Evolutionary conservation across 495 filamentous ascomycete genomes (phyloP), one percentile per base, ranked within the genome.

Genomic region (Hyaloscypha variabilis): DNA sequence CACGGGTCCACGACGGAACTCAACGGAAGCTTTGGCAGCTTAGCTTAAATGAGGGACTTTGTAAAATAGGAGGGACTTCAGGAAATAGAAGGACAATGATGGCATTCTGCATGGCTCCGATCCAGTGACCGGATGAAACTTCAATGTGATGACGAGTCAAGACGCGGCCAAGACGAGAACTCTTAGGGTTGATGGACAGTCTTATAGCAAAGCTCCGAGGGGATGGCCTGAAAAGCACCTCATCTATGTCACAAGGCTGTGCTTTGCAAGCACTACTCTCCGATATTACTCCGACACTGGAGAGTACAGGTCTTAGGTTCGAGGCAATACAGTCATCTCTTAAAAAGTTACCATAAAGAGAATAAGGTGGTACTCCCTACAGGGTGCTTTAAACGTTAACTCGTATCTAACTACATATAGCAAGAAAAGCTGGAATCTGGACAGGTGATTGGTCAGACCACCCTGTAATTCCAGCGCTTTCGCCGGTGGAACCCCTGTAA

Each of bases 11-110:
- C 25, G 50, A 46, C 29, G 30, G 31, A 46, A 23, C 25, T 65
- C n/a, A 21, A 46, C 6, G 39, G 39, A 46, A 46, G 39, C 39
- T 23, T 49, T 53, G 28, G 55, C 24, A 51, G 49, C 49, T 58
- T 28, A 51, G 49, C 49, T 58, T 28, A 31, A 26, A 49, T 57
- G 39, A 46, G 51, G 52, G 52, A 25, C 21, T 66, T 42, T 71
- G 64, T 65, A 69, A 59, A 65, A 14, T 71, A 67, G 53, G 23
- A 64, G 66, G 66, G n/a, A 6, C 57, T 59, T 59, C 23, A 59
- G 57, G 57, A 59, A n/a, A 46, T 59, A 59, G 57, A 59, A 46
- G 57, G 57, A 39, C 31, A 46, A 46, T 19, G 39, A 46, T 46
- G 39, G 39, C 39, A 46, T 46, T 46, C 1, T 17, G 17, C 10